Base-by-base conservation (phyloP, 2,329 filamentous ascomycete species). In the Colletotrichum musae region DNA sequence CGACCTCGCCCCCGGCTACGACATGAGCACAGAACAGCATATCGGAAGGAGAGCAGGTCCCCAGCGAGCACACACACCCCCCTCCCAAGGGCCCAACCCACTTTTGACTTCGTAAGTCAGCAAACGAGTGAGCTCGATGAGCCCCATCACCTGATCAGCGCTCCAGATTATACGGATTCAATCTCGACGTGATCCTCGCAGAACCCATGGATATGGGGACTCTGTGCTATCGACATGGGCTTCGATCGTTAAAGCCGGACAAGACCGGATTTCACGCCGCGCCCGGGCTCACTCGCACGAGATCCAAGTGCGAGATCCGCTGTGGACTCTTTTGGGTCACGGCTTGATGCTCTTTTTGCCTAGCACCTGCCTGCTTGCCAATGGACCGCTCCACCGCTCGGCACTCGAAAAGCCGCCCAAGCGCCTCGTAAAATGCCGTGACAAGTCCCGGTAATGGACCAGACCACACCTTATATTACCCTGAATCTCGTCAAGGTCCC, bases 381-480 rank as follows among this genome's bases (percentile, higher is more conserved):
- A 69, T 69, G 50, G 53, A 51, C 66, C 32, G 43, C 62, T 69
- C 66, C 66, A 69, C 67, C 62, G 51, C 48, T 70, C 67, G 67
- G 67, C 51, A 70, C 67, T 70, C 62, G 56, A 56, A 56, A 70
- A 70, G 67, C 56, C 67, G 56, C 66, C 66, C 66, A 60, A 60
- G 62, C 62, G 66, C 67, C 56, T 70, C 62, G 45, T 50, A 70
- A 50, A 57, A 70, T 66, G 62, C 67, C 67, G 62, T 59, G 50
- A 66, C 67, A 70, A 70, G 67, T 70, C 62, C 67, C 67, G 67
- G 56, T 36, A 51, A 70, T 70, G 62, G 56, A 57, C 62, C 67
- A 70, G 62, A 70, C 62, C 67, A 66, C 67, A 70, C 67, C 62
- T 70, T 66, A 69, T 66, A 70, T 70, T 58, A 67, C 62, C 45